Evolutionary conservation across 106 monocot genomes (phyloP).

Genomic region (Dendrobium catenatum): DNA sequence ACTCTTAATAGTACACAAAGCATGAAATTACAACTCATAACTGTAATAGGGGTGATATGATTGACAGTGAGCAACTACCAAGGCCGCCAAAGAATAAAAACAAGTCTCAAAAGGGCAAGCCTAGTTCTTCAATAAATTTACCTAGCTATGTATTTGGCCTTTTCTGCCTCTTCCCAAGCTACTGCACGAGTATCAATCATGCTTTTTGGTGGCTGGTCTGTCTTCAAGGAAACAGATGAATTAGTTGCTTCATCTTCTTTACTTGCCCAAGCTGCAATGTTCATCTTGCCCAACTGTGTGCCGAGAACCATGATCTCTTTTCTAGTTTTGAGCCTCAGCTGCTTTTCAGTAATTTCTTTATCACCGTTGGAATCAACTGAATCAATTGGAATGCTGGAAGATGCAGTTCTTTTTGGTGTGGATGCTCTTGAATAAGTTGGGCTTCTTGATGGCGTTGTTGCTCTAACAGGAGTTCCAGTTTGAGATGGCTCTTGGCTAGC

Average conservation of each 20-base stretch:
- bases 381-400: conserved; percentile 15
- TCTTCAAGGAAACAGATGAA: conserved; percentile 22
- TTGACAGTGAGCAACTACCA: not conserved
- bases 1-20: not conserved
- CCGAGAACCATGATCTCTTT: conserved; percentile 91
- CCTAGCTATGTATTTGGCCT: conserved; percentile 83
- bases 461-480: conserved; percentile 68
- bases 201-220: conserved; percentile 26
- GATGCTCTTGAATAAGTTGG: conserved; percentile 49
- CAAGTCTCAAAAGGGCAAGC: not conserved
- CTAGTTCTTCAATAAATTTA: conserved; percentile 12
- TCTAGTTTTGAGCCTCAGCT: conserved; percentile 68
- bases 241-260: conserved; percentile 58
- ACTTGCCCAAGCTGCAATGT: conserved; percentile 95
- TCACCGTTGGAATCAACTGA: conserved; percentile 22
- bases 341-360: conserved; percentile 56
- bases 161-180: conserved; percentile 96
- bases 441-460: conserved; percentile 44
- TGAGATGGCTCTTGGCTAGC: conserved; percentile 87
- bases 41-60: not conserved
- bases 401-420: conserved; percentile 30
- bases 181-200: conserved; percentile 62
- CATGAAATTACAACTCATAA: not conserved
- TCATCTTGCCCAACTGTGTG: conserved; percentile 74
- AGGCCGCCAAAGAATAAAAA: not conserved